These are phyloP conservation scores for Arbutus unedo DNA, from an alignment of 148 eudicot species.

Conservation along the genomic window DNA sequence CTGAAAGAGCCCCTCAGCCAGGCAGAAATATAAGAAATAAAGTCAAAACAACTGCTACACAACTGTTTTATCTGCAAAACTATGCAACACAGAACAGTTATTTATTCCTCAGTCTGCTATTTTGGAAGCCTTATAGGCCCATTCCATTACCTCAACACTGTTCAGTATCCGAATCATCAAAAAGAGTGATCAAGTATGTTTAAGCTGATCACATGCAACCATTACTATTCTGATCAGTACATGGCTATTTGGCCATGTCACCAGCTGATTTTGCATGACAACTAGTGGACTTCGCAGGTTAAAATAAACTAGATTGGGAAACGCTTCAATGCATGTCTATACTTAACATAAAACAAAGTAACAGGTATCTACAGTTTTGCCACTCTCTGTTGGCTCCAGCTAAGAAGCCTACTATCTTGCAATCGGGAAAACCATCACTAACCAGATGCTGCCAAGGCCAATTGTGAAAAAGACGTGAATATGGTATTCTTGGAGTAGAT, in stretches of 20 bases:
- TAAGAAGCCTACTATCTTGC: neutral
- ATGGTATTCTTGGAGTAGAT: constrained; percentile 8
- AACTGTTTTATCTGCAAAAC: neutral
- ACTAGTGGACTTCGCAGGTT: neutral
- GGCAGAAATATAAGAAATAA: neutral
- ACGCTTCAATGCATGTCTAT: neutral
- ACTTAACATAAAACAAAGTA: neutral
- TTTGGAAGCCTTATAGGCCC: neutral
- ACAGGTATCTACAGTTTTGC: neutral
- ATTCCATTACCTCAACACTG: neutral
- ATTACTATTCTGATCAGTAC: neutral
- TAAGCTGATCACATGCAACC: neutral
- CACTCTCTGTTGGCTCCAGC: neutral
- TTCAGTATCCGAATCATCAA: neutral
- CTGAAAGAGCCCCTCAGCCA: neutral
- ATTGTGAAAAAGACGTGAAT: constrained; percentile 4
- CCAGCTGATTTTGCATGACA: neutral
- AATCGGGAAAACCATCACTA: constrained; percentile 13
- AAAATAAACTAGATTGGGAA: neutral
- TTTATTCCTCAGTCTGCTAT: constrained; percentile 6
- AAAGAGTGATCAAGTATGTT: neutral
- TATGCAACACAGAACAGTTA: neutral
- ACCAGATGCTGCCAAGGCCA: constrained; percentile 24
- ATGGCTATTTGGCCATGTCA: neutral
- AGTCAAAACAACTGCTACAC: neutral